Evolutionary conservation across 768 basidiomycete species (phyloP).

Genomic region (Strobilomyces dryophilus): DNA sequence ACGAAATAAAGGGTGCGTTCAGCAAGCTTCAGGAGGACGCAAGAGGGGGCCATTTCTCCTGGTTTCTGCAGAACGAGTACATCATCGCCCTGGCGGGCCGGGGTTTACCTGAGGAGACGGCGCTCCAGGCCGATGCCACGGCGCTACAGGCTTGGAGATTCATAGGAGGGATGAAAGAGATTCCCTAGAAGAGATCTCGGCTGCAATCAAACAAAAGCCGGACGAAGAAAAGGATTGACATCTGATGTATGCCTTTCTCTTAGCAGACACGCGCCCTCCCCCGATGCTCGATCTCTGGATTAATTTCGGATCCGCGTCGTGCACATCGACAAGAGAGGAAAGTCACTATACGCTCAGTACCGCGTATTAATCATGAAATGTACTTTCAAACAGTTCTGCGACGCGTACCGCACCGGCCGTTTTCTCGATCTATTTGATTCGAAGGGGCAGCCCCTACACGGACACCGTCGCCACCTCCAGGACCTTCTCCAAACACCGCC

Average conservation of each 20-base stretch:
- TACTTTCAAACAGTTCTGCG: not conserved
- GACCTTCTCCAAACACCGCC: not conserved
- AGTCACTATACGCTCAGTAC: not conserved
- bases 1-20: not conserved
- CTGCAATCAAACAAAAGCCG: not conserved
- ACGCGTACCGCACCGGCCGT: not conserved
- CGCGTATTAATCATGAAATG: not conserved
- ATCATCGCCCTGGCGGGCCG: not conserved
- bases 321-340: not conserved
- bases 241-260: not conserved
- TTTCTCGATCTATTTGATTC: not conserved
- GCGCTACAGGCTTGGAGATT: not conserved
- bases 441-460: not conserved
- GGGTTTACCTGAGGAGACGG: not conserved
- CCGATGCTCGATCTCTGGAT: not conserved
- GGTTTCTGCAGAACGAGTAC: not conserved
- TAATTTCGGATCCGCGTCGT: not conserved
- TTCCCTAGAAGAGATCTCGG: not conserved
- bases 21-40: not conserved
- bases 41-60: not conserved
- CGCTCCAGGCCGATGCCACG: not conserved
- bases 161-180: not conserved
- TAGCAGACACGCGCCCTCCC: not conserved
- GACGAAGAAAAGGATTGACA: not conserved
- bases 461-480: not conserved